A percentile compares a stretch with the other conserved stretches of the same genome.
These are phyloP conservation scores for Cenchrus fungigraminus DNA, from an alignment of 176 grass and related monocot species.

Conservation along the genomic window DNA sequence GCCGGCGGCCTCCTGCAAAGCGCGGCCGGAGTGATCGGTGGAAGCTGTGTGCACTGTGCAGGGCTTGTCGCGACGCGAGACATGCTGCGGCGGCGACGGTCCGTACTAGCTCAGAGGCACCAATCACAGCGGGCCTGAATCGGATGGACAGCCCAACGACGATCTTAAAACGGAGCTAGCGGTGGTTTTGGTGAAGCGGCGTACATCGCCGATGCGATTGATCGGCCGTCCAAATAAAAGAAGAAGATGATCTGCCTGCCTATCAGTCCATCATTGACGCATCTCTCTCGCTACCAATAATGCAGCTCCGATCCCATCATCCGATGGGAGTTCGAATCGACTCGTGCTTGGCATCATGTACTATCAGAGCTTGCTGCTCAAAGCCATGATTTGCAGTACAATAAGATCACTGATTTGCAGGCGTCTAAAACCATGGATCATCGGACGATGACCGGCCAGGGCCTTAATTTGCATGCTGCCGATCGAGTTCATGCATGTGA, in stretches of 20 bases:
- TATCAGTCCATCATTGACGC: background rate
- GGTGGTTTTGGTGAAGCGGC: conserved; percentile 20
- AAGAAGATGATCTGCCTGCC: background rate
- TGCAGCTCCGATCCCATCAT: no score
- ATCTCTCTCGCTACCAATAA: no score
- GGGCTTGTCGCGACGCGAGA: conserved; percentile 11
- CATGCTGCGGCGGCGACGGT: conserved; percentile 8
- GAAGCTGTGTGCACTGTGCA: background rate
- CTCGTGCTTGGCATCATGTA: no score
- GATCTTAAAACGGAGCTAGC: background rate
- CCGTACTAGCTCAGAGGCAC: conserved; percentile 12
- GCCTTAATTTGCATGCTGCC: no score
- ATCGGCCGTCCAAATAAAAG: background rate
- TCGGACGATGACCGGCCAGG: no score
- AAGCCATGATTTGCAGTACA: no score
- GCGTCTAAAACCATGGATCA: no score
- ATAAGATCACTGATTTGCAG: no score
- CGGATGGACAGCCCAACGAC: conserved; percentile 15
- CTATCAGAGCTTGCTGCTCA: no score
- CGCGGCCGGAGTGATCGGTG: background rate
- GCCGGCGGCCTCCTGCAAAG: no score
- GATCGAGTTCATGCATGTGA: no score
- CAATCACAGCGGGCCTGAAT: conserved; percentile 4
- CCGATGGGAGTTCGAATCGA: no score
- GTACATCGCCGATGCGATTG: background rate